Conservation (phyloP, 2,329 filamentous ascomycete genomes). For the Didymella pomorum region DNA sequence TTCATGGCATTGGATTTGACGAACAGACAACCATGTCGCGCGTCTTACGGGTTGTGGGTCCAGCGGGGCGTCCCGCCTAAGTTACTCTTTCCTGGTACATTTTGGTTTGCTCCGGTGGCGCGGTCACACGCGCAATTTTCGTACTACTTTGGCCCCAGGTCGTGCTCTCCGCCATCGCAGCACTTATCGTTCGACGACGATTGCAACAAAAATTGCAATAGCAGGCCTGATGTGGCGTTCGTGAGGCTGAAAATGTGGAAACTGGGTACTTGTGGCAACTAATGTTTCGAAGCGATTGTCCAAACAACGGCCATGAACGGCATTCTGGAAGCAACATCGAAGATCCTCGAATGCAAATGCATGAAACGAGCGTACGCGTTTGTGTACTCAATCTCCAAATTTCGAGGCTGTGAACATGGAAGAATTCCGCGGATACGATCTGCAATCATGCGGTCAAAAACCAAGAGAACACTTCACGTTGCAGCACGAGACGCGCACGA, state of each 20-base stretch:
- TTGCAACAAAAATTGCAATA: slow-evolving; percentile 8
- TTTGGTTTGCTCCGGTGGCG: slow-evolving; percentile 6
- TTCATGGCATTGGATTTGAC: slow-evolving; percentile 2
- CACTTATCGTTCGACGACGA: slow-evolving; percentile 16
- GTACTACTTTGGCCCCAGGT: slow-evolving; percentile 8
- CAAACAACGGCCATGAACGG: slow-evolving; percentile 20
- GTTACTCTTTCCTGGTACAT: slow-evolving; percentile 11
- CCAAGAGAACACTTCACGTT: slow-evolving; percentile 10
- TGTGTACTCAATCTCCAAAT: background rate
- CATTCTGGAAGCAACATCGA: slow-evolving; percentile 19
- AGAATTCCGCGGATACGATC: background rate
- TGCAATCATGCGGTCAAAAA: slow-evolving; percentile 2
- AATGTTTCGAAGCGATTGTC: slow-evolving; percentile 18
- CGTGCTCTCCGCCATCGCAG: slow-evolving; percentile 3
- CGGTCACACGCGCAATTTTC: slow-evolving; percentile 13
- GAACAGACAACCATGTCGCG: slow-evolving; percentile 11
- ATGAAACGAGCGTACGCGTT: slow-evolving; percentile 22
- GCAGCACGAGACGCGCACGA: slow-evolving; percentile 14
- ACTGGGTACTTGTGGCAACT: slow-evolving; percentile 18
- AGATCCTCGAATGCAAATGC: slow-evolving; percentile 14
- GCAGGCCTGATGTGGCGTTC: slow-evolving; percentile 17
- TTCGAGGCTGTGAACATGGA: slow-evolving; percentile 11
- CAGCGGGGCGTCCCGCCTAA: slow-evolving; percentile 16
- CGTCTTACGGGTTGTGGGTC: slow-evolving; percentile 20
- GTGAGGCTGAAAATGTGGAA: slow-evolving; percentile 15